Evolutionary conservation across 2,329 filamentous ascomycete species (phyloP).

Genomic region (Dactylellina parvicollis): DNA sequence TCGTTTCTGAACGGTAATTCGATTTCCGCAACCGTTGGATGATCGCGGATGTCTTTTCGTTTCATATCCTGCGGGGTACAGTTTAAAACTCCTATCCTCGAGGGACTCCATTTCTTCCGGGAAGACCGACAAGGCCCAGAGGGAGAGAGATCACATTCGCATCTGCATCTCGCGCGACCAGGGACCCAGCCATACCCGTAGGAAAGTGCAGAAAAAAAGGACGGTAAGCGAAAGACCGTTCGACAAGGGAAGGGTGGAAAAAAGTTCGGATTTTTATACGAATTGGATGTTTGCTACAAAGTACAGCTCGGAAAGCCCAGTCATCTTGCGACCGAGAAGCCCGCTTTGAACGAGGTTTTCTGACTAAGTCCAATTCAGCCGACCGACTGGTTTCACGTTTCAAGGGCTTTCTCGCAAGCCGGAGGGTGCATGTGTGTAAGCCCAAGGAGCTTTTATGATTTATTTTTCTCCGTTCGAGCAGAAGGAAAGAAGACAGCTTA

Average conservation of each 20-base stretch:
- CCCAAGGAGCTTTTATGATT: too few relatives aligned
- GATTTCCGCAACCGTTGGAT: conserved; percentile 14
- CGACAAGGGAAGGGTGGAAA: background rate
- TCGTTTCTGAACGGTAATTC: background rate
- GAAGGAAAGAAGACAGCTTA: conserved; percentile 8
- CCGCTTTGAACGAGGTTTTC: background rate
- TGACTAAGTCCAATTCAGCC: conserved; percentile 49
- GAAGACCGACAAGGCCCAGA: background rate
- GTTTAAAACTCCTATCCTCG: conserved; percentile 37
- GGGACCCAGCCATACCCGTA: conserved; percentile 33
- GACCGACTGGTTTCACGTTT: conserved; percentile 44
- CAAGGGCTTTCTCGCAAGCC: conserved; percentile 25
- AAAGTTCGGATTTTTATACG: conserved; percentile 28
- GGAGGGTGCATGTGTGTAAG: background rate
- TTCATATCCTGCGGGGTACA: conserved; percentile 52
- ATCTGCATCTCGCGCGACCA: conserved; percentile 28
- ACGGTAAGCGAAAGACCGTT: conserved; percentile 29
- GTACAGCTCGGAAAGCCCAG: too few relatives aligned
- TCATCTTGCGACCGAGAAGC: too few relatives aligned
- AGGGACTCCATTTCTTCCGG: conserved; percentile 26
- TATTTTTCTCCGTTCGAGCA: too few relatives aligned
- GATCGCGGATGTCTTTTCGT: conserved; percentile 32
- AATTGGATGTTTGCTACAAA: conserved; percentile 30
- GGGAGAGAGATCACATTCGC: conserved; percentile 13
- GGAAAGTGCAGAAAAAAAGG: conserved; percentile 21